Base-by-base conservation (phyloP, 2,329 filamentous ascomycete species). In the Sarocladiaceae sp. region DNA sequence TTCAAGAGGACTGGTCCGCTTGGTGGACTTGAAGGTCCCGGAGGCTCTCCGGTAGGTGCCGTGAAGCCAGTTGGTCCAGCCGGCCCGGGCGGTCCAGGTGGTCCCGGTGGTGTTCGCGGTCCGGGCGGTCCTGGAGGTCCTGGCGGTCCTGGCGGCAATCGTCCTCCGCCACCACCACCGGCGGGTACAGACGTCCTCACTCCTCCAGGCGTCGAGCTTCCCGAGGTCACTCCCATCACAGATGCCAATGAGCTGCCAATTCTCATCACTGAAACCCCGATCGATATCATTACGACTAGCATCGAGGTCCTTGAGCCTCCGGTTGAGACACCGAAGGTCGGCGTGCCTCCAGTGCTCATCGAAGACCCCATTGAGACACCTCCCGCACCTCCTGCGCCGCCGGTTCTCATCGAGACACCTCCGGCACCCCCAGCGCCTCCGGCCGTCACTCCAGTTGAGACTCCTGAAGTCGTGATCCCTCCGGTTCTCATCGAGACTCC, bases 261-360 rank as follows among this genome's bases (percentile, higher is more conserved):
- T 25, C n/a, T 29, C 22, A 46, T 46, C 40, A 28, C 22, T 15
- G 40, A 26, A 13, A 46, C 25, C 40, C 25, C 22, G 40, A 15
- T 33, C 29, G 29, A 33, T 8, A 33, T 33, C 15, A 15, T 33
- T 8, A 15, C 8, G 15, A 46, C 40, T 46, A 22, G 11, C 22
- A 46, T n/a, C 40, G 40, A 33, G 29, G 36, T 39, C 18, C 10
- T n/a, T 22, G 46, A 35, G 46, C n/a, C 29, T 35, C 46, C 46
- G 10, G 28, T 23, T 22, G 46, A 23, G 23, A 33, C 46, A 29
- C 39, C 39, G 10, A n/a, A n/a, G n/a, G n/a, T n/a, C n/a, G 35
- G 6, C 25, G 39, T 8, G 39, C 20, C 20, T 44, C 39, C 39
- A 12, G 39, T 7, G 6, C 6, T 11, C 20, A 23, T 12, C n/a